These are phyloP conservation scores for Boletus insuetus DNA, from an alignment of 768 basidiomycete genomes.

Conservation along the genomic window DNA sequence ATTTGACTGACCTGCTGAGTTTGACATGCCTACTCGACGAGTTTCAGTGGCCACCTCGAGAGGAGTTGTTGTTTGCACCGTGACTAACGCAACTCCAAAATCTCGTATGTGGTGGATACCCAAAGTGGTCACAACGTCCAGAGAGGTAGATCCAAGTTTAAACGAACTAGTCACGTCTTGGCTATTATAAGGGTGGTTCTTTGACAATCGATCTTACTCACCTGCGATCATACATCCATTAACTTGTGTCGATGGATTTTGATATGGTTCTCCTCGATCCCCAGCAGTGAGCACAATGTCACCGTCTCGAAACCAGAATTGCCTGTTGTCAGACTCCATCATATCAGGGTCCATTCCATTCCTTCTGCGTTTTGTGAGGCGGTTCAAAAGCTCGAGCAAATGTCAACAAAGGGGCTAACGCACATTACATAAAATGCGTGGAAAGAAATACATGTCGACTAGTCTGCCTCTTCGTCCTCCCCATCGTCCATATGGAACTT, in stretches of 20 bases:
- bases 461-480: conserved; percentile 32
- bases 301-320: conserved; percentile 35
- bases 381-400: not conserved
- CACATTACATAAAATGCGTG: not conserved
- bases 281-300: conserved; percentile 36
- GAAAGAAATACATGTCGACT: not conserved
- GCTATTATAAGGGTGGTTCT: not conserved
- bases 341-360: not conserved
- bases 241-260: conserved; percentile 27
- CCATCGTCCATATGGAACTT: conserved; percentile 58
- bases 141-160: conserved; percentile 11
- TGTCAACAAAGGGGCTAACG: not conserved
- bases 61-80: conserved; percentile 23
- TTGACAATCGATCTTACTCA: conserved; percentile 13
- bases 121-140: conserved; percentile 30
- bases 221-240: conserved; percentile 34
- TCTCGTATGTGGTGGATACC: conserved; percentile 39
- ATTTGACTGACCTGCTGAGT: conserved; percentile 30
- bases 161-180: conserved; percentile 23
- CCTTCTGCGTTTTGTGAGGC: conserved; percentile 5
- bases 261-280: conserved; percentile 20
- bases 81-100: conserved; percentile 26
- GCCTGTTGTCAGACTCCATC: not conserved
- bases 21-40: conserved; percentile 25
- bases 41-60: conserved; percentile 30